These are phyloP conservation scores for Penicillium sp. DNA, from an alignment of 2,329 filamentous ascomycete genomes.

Conservation along the genomic window DNA sequence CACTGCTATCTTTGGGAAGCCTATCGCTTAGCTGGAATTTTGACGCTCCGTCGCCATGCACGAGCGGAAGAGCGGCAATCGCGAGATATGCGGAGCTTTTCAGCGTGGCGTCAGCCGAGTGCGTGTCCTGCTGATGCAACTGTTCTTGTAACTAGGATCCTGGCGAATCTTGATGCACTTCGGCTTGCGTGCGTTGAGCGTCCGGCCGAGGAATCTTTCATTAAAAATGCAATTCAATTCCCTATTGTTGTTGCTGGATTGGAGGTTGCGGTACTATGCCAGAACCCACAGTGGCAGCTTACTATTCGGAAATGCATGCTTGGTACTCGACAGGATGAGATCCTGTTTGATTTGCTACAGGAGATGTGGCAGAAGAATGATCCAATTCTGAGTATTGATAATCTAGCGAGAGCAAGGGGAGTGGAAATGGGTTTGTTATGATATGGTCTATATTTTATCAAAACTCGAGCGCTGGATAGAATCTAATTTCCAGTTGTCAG, in stretches of 20 bases:
- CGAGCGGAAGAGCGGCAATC: background rate
- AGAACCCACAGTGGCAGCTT: conserved; percentile 18
- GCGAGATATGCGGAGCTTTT: background rate
- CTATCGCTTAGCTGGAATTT: conserved; percentile 27
- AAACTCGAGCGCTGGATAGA: too few relatives aligned
- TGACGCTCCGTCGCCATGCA: conserved; percentile 18
- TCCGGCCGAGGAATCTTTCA: conserved; percentile 14
- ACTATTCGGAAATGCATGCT: conserved; percentile 12
- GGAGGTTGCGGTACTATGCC: conserved; percentile 13
- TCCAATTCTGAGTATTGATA: conserved; percentile 17
- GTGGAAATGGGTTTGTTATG: conserved; percentile 29
- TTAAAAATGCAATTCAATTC: conserved; percentile 28
- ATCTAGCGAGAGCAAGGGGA: conserved; percentile 17
- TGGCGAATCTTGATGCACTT: conserved; percentile 28
- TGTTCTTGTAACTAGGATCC: conserved; percentile 21
- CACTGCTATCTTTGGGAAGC: conserved; percentile 34
- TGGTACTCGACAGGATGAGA: conserved; percentile 9
- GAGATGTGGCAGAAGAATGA: conserved; percentile 24
- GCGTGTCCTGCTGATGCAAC: conserved; percentile 12
- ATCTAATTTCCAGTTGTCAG: background rate
- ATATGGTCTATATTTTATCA: background rate
- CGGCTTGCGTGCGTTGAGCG: conserved; percentile 19
- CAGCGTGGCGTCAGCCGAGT: conserved; percentile 3
- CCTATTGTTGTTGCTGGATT: conserved; percentile 24
- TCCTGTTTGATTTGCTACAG: conserved; percentile 21